A percentile compares a stretch with the other conserved stretches of the same genome.
Evolutionary conservation across 2,329 filamentous ascomycete species (phyloP).

Genomic region (Cryphonectria carpinicola): DNA sequence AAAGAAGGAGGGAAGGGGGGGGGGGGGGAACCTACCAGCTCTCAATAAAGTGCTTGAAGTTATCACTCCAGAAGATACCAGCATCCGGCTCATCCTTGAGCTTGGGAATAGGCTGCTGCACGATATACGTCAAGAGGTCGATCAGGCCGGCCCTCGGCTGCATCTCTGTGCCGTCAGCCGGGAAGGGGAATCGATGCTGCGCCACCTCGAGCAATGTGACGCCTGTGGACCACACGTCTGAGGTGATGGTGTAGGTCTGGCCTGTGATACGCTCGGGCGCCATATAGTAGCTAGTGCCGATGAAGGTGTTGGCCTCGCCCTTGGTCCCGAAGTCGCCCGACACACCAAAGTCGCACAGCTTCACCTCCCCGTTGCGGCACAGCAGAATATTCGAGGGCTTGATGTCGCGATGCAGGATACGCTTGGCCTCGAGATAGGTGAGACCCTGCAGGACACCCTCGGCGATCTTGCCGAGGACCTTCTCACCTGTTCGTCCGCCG

Average conservation of each 20-base stretch:
- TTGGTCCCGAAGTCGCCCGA: conserved; percentile 98
- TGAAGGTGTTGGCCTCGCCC: conserved; percentile 97
- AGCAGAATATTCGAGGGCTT: conserved; percentile 97
- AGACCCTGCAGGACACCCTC: conserved; percentile 92
- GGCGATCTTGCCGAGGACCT: conserved; percentile 94
- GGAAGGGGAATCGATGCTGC: conserved; percentile 97
- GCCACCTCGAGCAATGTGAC: conserved; percentile 99
- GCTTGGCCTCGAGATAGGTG: conserved; percentile 91
- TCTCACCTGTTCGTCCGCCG: conserved; percentile 92
- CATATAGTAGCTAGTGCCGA: conserved; percentile 99
- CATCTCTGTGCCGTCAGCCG: conserved; percentile 93
- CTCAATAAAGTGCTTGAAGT: conserved; percentile 99
- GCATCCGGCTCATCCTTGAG: conserved; percentile 92
- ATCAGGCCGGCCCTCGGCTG: conserved; percentile 91
- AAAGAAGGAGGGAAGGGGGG: not conserved
- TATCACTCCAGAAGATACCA: conserved; percentile 91
- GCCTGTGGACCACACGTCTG: conserved; percentile 96
- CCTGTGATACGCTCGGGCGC: conserved; percentile 97
- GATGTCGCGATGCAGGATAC: conserved; percentile 98
- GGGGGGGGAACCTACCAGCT: conserved; percentile 78
- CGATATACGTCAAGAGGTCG: conserved; percentile 95
- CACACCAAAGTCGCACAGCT: conserved; percentile 97
- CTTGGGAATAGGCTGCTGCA: conserved; percentile 91
- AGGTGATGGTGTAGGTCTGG: conserved; percentile 97
- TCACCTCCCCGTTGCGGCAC: conserved; percentile 89